A percentile compares a stretch with the other conserved stretches of the same genome.
Evolutionary conservation across 1,139 yeast species (phyloP).

Genomic region (Petasospora rhodanensis): DNA sequence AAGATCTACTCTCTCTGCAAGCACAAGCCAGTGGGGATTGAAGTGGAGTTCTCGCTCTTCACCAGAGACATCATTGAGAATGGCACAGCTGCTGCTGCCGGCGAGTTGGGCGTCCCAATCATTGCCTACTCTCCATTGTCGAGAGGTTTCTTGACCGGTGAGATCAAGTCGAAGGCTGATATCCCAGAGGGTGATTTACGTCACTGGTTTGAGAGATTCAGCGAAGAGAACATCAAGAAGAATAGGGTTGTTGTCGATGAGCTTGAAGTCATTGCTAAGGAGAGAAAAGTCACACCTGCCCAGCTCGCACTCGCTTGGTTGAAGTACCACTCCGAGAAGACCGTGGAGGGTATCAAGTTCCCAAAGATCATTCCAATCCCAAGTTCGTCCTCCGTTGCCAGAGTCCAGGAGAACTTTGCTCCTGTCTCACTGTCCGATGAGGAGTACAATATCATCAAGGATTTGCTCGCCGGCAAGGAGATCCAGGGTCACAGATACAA

Average conservation of each 20-base stretch:
- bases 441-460: conserved; percentile 44
- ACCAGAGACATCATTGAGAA: conserved; percentile 53
- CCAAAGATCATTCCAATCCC: conserved; percentile 64
- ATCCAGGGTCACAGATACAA: conserved; percentile 7
- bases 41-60: conserved; percentile 69
- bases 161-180: conserved; percentile 38
- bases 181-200: conserved; percentile 55
- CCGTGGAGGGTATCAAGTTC: conserved; percentile 37
- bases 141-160: conserved; percentile 73
- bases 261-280: conserved; percentile 41
- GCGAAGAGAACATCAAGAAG: conserved; percentile 47
- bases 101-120: conserved; percentile 59
- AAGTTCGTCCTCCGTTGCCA: conserved; percentile 52
- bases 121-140: conserved; percentile 81
- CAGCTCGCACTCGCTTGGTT: conserved; percentile 77
- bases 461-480: background rate
- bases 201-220: conserved; percentile 50
- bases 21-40: conserved; percentile 55
- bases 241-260: conserved; percentile 45
- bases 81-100: conserved; percentile 54
- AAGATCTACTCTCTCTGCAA: conserved; percentile 45
- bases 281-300: conserved; percentile 49
- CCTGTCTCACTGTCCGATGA: conserved; percentile 43
- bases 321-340: conserved; percentile 33
- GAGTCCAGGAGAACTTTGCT: conserved; percentile 57